Evolutionary conservation across 192 early-diverging fungal genomes (phyloP).

Genomic region (Backusella australiensis): DNA sequence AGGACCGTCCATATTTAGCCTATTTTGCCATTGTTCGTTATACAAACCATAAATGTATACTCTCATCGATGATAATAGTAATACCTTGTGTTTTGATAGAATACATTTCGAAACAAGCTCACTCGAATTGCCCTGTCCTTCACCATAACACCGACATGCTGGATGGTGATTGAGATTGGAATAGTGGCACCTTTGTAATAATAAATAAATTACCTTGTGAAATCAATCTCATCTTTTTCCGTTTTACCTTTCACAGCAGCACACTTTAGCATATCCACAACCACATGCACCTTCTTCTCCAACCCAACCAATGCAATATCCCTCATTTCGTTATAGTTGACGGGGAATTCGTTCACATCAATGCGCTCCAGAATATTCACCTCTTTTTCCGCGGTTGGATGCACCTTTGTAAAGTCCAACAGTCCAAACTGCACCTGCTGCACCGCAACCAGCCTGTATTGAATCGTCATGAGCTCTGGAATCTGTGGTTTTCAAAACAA

Average conservation of each 20-base stretch:
- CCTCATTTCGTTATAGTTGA: not conserved
- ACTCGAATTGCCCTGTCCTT: conserved; percentile 5
- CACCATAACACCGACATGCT: conserved; percentile 15
- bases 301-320: not conserved
- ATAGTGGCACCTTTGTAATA: not conserved
- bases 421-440: not conserved
- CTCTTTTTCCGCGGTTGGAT: not conserved
- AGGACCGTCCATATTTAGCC: not conserved
- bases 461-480: not conserved
- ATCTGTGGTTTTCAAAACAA: not conserved
- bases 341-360: not conserved
- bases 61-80: not conserved
- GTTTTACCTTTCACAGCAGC: conserved; percentile 15
- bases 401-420: not conserved
- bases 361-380: not conserved
- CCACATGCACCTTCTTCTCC: not conserved
- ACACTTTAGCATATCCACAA: not conserved
- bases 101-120: conserved; percentile 1
- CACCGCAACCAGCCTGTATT: not conserved
- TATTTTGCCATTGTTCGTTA: not conserved
- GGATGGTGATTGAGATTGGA: not conserved
- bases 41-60: not conserved
- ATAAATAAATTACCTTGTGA: not conserved
- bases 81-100: not conserved
- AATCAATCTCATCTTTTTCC: not conserved